Evolutionary conservation across 1,284 basidiomycete genomes (phyloP), one percentile per base, ranked within the genome.

Genomic region (Ustilago curta): DNA sequence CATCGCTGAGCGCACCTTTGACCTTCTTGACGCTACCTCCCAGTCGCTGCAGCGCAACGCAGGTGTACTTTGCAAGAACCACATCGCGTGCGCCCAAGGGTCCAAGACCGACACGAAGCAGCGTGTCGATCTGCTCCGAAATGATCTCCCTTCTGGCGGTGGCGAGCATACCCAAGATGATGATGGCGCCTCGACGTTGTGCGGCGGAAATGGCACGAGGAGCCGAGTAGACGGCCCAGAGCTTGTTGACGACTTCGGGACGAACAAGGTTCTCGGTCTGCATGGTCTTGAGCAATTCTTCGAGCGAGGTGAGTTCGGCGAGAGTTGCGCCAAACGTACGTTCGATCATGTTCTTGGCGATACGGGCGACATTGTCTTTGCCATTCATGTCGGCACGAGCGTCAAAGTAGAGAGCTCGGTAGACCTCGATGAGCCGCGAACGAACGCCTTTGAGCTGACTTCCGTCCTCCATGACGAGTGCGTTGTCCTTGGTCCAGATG

Each of bases 401-500:
- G 19, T 83, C 94, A 82, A 99, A 97, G 87, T 97, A 99, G 60
- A 99, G 86, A 59, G 85, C 90, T 44, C 90, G 89, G 84, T 99
- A 98, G 81, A 92, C 93, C 77, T 98, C 96, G 76, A 99, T 88
- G 51, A 99, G 88, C 44, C 92, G 89, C 50, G 91, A 91, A 11
- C 94, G 90, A 66, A 98, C 89, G 18, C 95, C 94, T 84, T 95
- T 97, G 53, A 95, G 86, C 82, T 95, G 93, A 78, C 92, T 92
- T 14, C 91, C 92, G 55, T 84, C 82, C 82, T 94, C 93, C 21
- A 90, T 89, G 14, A 92, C 92, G 25, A 93, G 89, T 45, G 88
- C 91, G 83, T 95, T 95, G 84, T 98, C 96, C 84, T 98, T 99
- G 14, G 90, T 90, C 97, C 97, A 99, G 80, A 99, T 94, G 39